Percentiles rank a stretch among this genome's conserved stretches.
phyloP scores from a whole-genome alignment of 306 rosid species.

The Oxytropis ochrocephala region DNA sequence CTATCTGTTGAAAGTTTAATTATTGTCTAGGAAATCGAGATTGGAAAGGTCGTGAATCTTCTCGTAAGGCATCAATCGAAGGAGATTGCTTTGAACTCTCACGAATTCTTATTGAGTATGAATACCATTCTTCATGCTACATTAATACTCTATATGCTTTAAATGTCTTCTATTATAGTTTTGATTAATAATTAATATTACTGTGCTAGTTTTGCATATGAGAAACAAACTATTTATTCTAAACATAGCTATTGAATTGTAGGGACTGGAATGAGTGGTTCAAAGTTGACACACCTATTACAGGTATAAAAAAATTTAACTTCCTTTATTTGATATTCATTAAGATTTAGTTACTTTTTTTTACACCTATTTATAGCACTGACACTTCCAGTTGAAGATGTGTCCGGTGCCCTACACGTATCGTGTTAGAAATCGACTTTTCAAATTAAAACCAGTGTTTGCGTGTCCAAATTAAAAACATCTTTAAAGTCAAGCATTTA shows the following conservation, averaged over 20 bases:
- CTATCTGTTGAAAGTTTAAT: background rate
- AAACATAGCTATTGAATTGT: conserved; percentile 10
- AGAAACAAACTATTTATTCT: background rate
- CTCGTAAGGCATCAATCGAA: conserved; percentile 56
- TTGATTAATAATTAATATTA: too few relatives aligned
- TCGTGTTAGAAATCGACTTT: too few relatives aligned
- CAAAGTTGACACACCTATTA: conserved; percentile 33
- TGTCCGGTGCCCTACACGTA: too few relatives aligned
- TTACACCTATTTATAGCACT: too few relatives aligned
- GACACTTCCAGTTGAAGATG: too few relatives aligned
- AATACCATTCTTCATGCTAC: background rate
- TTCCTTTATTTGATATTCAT: background rate
- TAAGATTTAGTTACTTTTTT: background rate
- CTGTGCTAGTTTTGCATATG: background rate
- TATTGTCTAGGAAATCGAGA: conserved; percentile 72
- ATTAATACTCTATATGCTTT: too few relatives aligned
- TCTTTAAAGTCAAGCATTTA: too few relatives aligned
- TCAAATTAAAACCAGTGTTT: too few relatives aligned
- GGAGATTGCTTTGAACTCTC: conserved; percentile 51
- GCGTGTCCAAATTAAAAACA: too few relatives aligned
- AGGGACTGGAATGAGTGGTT: conserved; percentile 84
- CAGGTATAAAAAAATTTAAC: conserved; percentile 26
- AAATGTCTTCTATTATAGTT: too few relatives aligned
- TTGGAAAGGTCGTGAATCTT: conserved; percentile 72
- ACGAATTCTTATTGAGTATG: conserved; percentile 56